A percentile compares a stretch with the other conserved stretches of the same genome.
phyloP scores from a whole-genome alignment of 768 basidiomycete species.

The Chiua virens region DNA sequence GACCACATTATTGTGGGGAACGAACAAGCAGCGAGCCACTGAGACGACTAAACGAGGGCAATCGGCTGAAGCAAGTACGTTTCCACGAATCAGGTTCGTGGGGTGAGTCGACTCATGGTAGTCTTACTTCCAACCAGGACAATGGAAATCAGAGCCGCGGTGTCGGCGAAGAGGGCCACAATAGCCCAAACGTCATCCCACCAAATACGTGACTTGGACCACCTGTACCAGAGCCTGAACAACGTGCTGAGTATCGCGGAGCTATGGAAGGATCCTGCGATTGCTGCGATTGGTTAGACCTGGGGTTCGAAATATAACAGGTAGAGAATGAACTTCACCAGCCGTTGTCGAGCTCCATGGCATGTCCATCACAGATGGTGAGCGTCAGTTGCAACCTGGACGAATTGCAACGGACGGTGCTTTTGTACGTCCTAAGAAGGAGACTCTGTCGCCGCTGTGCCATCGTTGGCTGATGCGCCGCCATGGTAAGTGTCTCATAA shows the following conservation, averaged over 20 bases:
- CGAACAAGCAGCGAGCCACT: constrained; percentile 7
- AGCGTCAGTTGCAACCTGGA: not conserved
- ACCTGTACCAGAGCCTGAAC: constrained; percentile 18
- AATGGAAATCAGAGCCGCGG: not conserved
- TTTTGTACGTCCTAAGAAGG: not conserved
- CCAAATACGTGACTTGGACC: constrained; percentile 9
- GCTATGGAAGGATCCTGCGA: constrained; percentile 1
- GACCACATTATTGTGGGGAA: constrained; percentile 8
- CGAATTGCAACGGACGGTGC: not conserved
- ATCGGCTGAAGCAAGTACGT: not conserved
- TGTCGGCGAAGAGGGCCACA: constrained; percentile 8
- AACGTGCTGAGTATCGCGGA: constrained; percentile 8
- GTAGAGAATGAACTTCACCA: not conserved
- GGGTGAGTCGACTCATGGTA: not conserved
- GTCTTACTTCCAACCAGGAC: not conserved
- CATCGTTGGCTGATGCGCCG: too few species aligned
- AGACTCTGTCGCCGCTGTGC: too few species aligned
- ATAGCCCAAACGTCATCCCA: constrained; percentile 19
- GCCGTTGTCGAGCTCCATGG: not conserved
- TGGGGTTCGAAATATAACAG: not conserved
- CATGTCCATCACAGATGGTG: not conserved
- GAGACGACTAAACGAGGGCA: not conserved
- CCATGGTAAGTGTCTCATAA: too few species aligned
- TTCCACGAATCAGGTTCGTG: not conserved
- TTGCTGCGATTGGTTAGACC: not conserved